phyloP scores from a whole-genome alignment of 1,139 yeast species.

The Yamadazyma triangularis region DNA sequence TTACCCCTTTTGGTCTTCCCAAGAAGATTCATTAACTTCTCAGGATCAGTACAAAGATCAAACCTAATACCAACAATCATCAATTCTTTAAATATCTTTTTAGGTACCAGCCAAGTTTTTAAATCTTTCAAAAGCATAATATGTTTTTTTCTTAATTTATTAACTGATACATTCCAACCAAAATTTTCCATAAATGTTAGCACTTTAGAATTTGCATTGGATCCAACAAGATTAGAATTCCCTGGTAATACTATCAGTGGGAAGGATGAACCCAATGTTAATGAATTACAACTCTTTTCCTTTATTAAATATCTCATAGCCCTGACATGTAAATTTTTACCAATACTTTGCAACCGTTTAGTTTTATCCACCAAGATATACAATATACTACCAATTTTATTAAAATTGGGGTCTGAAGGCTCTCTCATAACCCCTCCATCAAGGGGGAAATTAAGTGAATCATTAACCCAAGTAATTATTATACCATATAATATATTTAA shows the following conservation, averaged over 20 bases:
- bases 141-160: constrained; percentile 18
- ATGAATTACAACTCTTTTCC: constrained; percentile 38
- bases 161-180: constrained; percentile 31
- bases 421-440: constrained; percentile 12
- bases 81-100: constrained; percentile 51
- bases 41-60: constrained; percentile 46
- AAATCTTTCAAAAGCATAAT: constrained; percentile 37
- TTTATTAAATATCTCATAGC: constrained; percentile 49
- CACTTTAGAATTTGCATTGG: constrained; percentile 16
- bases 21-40: constrained; percentile 36
- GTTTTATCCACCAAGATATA: constrained; percentile 53
- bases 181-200: constrained; percentile 30
- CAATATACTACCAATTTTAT: constrained; percentile 42
- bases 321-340: constrained; percentile 51
- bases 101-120: constrained; percentile 49
- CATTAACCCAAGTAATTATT: constrained; percentile 52
- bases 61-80: constrained; percentile 59
- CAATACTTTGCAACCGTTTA: constrained; percentile 55
- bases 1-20: constrained; percentile 7
- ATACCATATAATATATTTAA: constrained; percentile 55
- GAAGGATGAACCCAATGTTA: constrained; percentile 48
- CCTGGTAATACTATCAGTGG: constrained; percentile 48
- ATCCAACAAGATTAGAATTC: constrained; percentile 15
- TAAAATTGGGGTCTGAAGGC: constrained; percentile 6
- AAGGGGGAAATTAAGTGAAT: constrained; percentile 8